Evolutionary conservation across 371 early-diverging fungal genomes (phyloP).

Genomic region (Amoeboaphelidium protococcarum): DNA sequence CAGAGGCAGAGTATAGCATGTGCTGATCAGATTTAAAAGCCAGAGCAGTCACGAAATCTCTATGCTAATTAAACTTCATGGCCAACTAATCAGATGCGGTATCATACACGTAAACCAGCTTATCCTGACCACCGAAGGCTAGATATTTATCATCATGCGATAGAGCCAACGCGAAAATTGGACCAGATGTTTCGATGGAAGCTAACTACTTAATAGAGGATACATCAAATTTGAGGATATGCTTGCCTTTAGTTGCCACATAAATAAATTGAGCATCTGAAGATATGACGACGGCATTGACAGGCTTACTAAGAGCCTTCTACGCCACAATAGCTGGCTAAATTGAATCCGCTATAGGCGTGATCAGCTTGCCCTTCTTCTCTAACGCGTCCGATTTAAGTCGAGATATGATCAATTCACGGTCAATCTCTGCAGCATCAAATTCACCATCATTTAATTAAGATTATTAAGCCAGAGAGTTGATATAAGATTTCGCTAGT

Average conservation of each 20-base stretch:
- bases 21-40: conserved; percentile 54
- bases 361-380: not conserved
- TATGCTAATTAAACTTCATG: conserved; percentile 58
- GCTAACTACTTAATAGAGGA: conserved; percentile 14
- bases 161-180: conserved; percentile 45
- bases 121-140: conserved; percentile 57
- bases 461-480: not conserved
- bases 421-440: not conserved
- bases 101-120: conserved; percentile 72
- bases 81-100: conserved; percentile 35
- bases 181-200: conserved; percentile 21
- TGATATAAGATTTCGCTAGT: not conserved
- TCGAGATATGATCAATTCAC: not conserved
- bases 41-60: conserved; percentile 64
- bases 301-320: not conserved
- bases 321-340: not conserved
- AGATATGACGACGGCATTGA: conserved; percentile 4
- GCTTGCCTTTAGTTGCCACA: conserved; percentile 67
- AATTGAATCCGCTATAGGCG: not conserved
- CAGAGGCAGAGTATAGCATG: conserved; percentile 67
- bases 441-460: not conserved
- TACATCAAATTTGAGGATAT: conserved; percentile 48
- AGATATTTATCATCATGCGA: conserved; percentile 56
- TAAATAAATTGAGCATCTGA: conserved; percentile 36
- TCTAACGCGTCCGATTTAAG: not conserved